Evolutionary conservation across 768 basidiomycete species (phyloP).

Genomic region (Mycena alexandri): DNA sequence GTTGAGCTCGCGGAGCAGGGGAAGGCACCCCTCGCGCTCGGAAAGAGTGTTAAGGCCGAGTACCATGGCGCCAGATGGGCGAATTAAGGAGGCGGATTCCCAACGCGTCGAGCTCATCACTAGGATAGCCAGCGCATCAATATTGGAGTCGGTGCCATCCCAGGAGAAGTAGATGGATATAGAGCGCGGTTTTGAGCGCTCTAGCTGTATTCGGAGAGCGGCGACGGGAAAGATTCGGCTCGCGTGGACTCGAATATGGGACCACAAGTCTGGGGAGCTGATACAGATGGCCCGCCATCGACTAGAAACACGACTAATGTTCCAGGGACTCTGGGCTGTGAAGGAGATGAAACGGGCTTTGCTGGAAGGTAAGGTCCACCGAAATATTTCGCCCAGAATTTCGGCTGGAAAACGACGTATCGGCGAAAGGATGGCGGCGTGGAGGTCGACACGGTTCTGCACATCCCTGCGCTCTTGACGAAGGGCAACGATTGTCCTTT

Average conservation of each 20-base stretch:
- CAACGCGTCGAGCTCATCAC: neutral
- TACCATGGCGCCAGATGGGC: neutral
- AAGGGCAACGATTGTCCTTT: neutral
- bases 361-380: neutral
- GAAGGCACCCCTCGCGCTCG: conserved; percentile 2
- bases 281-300: conserved; percentile 2
- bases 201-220: neutral
- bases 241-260: neutral
- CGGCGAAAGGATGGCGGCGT: conserved; percentile 11
- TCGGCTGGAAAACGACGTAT: conserved; percentile 11
- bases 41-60: conserved; percentile 5
- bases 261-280: neutral
- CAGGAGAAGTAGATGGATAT: conserved; percentile 6
- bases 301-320: conserved; percentile 12
- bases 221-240: neutral
- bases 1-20: neutral
- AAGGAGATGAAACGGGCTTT: neutral
- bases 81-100: neutral
- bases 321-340: conserved; percentile 7
- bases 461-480: neutral
- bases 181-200: conserved; percentile 15
- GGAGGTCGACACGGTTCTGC: neutral
- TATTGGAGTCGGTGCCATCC: neutral
- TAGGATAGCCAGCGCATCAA: neutral
- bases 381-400: conserved; percentile 16